Evolutionary conservation across 2,329 filamentous ascomycete species (phyloP), one percentile per base, ranked within the genome.

Genomic region (Cryphonectria naterciae): DNA sequence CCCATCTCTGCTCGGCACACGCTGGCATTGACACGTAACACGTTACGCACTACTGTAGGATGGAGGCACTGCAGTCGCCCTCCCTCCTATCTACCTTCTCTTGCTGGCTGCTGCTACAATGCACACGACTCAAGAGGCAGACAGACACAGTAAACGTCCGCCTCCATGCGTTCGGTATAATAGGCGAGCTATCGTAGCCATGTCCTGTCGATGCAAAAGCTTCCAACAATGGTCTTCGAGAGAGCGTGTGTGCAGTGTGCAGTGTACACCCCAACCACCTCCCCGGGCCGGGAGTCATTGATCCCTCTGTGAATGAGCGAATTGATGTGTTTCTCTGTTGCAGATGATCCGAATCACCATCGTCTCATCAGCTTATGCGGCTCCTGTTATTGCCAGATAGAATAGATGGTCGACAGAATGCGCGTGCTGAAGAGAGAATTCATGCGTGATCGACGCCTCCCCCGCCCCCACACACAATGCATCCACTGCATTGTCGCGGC

Each of bases 1-100:
- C 69, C 58, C 43, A 58, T 70, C 65, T 70, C 65, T 41, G n/a
- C n/a, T 70, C 65, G 58, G 58, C 46, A 39, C n/a, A 41, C 49
- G 37, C 54, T 67, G 62, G 65, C 43, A 39, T 49, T 68, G 68
- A 70, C 68, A 70, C 58, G 68, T 19, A 39, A 70, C 56, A 52
- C 62, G 65, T 64, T 68, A 68, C 68, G 68, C 64, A 63, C 68
- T 63, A 35, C 46, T 49, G 46, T n/a, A 49, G 46, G 19, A n/a
- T 49, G 15, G 22, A 54, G 11, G n/a, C 54, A 58, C 28, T 15
- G 54, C 54, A 7, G 17, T 8, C 25, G 54, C 28, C 39, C 35
- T 3, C 25, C 1, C 54, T n/a, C 10, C 32, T 39, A 35, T n/a
- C 28, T 39, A 22, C 58, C 58, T 22, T 61, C 17, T 61, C 17